Conservation (phyloP, 495 filamentous ascomycete species). For the Cudoniella acicularis region DNA sequence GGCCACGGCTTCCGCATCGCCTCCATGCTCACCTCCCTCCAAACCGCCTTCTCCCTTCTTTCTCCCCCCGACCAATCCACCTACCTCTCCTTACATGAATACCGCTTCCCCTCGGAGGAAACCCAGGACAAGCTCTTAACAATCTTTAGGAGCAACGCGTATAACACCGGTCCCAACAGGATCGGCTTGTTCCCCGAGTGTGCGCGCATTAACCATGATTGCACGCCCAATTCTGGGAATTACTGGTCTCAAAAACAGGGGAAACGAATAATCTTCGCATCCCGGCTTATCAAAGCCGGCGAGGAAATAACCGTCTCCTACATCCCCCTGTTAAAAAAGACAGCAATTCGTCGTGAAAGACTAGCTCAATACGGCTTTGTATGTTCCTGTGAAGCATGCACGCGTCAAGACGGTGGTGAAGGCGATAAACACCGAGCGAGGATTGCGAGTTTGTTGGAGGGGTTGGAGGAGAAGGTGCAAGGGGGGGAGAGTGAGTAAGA, state of each 20-base stretch:
- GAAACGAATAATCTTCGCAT: slow-evolving; percentile 31
- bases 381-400: slow-evolving; percentile 18
- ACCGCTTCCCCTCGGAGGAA: slow-evolving; percentile 5
- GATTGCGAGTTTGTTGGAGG: slow-evolving; percentile 5
- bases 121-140: slow-evolving; percentile 4
- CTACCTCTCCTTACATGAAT: slow-evolving; percentile 18
- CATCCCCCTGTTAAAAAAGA: slow-evolving; percentile 16
- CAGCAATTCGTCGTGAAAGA: slow-evolving; percentile 3
- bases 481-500: background rate
- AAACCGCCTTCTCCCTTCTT: slow-evolving; percentile 4
- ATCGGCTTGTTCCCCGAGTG: slow-evolving; percentile 30
- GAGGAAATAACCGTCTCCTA: slow-evolving; percentile 39
- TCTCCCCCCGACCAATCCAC: slow-evolving; percentile 1
- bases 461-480: slow-evolving; percentile 9
- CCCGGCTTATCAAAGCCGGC: slow-evolving; percentile 27
- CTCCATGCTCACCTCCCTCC: slow-evolving; percentile 9
- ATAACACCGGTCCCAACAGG: slow-evolving; percentile 5
- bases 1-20: slow-evolving; percentile 14
- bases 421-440: slow-evolving; percentile 2
- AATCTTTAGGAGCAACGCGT: slow-evolving; percentile 24
- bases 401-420: background rate
- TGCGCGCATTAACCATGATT: slow-evolving; percentile 38
- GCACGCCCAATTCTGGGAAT: slow-evolving; percentile 32
- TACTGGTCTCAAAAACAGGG: slow-evolving; percentile 31
- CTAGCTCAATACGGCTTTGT: slow-evolving; percentile 22